Conservation (phyloP, 148 eudicot genomes). For the Euryodendron excelsum region DNA sequence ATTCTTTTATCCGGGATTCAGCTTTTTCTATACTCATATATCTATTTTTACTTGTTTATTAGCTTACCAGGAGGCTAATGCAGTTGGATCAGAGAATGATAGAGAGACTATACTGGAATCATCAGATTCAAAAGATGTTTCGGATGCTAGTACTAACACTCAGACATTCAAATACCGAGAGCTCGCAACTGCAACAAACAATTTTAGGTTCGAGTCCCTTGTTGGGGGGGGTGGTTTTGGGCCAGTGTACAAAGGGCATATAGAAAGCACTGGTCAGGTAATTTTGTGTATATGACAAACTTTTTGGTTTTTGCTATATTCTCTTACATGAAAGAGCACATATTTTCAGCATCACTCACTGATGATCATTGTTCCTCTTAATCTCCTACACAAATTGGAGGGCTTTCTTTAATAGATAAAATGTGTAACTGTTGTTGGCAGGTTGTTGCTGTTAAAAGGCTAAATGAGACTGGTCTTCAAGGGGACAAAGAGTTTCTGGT, state of each 20-base stretch:
- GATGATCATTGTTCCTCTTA: not conserved
- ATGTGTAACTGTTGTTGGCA: constrained; percentile 14
- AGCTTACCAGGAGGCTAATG: constrained; percentile 2
- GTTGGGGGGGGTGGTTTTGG: constrained; percentile 54
- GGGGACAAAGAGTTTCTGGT: constrained; percentile 66
- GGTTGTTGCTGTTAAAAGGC: constrained; percentile 60
- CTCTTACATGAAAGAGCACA: not conserved
- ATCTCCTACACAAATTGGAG: not conserved
- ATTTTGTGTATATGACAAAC: not conserved
- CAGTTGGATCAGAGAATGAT: constrained; percentile 16
- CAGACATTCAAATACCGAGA: constrained; percentile 32
- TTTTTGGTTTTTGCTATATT: not conserved
- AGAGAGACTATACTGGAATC: constrained; percentile 7
- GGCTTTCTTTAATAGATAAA: not conserved
- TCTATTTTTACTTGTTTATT: not conserved
- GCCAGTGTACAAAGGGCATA: constrained; percentile 32
- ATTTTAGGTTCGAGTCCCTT: constrained; percentile 33
- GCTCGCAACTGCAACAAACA: constrained; percentile 42
- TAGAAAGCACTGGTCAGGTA: constrained; percentile 36
- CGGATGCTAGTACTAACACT: not conserved
- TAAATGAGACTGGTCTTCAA: constrained; percentile 58
- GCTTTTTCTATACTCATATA: not conserved
- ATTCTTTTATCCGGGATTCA: too few relatives aligned
- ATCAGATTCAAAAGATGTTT: constrained; percentile 11
- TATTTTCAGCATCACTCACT: not conserved